Evolutionary conservation across 1,284 basidiomycete genomes (phyloP).

Genomic region (Heimioporus retisporus): DNA sequence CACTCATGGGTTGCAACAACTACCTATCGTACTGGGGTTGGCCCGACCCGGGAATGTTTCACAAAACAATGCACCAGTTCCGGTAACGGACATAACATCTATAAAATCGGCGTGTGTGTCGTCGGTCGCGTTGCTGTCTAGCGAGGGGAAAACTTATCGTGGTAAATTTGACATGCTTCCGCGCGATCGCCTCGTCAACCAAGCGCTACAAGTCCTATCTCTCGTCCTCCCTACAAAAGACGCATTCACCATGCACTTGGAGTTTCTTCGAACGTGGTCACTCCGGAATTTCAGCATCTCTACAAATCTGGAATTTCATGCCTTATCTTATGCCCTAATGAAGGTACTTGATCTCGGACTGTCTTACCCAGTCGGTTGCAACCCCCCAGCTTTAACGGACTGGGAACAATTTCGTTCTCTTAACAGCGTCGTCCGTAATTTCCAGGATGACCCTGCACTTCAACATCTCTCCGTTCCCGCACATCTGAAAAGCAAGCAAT

Average conservation of each 20-base stretch:
- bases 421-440: constrained; percentile 55
- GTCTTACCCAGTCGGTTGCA: constrained; percentile 18
- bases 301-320: constrained; percentile 64
- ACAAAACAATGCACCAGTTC: constrained; percentile 23
- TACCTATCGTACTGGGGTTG: constrained; percentile 50
- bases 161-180: constrained; percentile 62
- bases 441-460: constrained; percentile 69
- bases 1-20: constrained; percentile 66
- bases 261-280: constrained; percentile 70
- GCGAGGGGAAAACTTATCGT: constrained; percentile 57
- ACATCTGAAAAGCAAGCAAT: constrained; percentile 36
- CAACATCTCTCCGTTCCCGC: constrained; percentile 56
- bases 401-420: constrained; percentile 46
- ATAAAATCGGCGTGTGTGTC: constrained; percentile 56
- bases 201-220: constrained; percentile 71
- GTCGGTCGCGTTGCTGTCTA: constrained; percentile 57
- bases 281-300: constrained; percentile 50
- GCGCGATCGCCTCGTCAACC: constrained; percentile 62
- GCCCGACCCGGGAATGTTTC: constrained; percentile 29
- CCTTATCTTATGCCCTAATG: constrained; percentile 63
- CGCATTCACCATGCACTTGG: constrained; percentile 65
- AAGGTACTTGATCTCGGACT: constrained; percentile 57
- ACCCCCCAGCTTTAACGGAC: constrained; percentile 19
- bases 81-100: constrained; percentile 45
- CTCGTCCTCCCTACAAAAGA: constrained; percentile 65